Base-by-base conservation (phyloP, 2,329 filamentous ascomycete species). In the Epichloe elymi region DNA sequence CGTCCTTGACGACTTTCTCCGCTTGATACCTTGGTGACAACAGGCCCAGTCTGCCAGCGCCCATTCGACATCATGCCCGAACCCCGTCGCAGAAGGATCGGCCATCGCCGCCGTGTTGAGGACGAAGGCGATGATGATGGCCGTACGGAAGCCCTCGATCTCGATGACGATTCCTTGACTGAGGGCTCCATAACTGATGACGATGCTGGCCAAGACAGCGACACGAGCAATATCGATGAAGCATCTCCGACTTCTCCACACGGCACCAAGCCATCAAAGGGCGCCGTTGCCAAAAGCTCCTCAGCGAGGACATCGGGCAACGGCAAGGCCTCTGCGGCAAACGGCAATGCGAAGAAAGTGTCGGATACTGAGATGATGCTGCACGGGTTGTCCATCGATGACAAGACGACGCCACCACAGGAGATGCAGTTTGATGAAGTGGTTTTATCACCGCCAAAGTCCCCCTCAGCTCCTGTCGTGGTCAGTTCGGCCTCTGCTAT, bases 101-200 rank as follows among this genome's bases (percentile, higher is more conserved):
- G 80, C 63, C 79, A 79, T 59, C 79, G 83, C 61, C 80, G 83
- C 64, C 79, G 82, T 59, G 75, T 81, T 57, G 81, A 82, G 66
- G 82, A 86, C 61, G 83, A 86, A 63, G 82, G 76, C 58, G 83
- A 86, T 60, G 83, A 86, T 57, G 82, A 86, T 56, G 76, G 71
- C 57, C 74, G 73, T 54, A 71, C 67, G 48, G 77, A 79, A 53
- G 68, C 70, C 49, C 68, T 75, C 52, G 80, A 83, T 46, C 64
- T 78, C 39, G 80, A 83, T 58, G 80, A 85, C 58, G 81, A 85
- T 63, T 85, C 81, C 48, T 65, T 81, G 58, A 82, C 76, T 56
- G 82, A 85, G 53, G 80, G 77, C 57, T 84, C 82, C 52, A 67
- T 79, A 58, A 82, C 75, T 62, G 81, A 84, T 54, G 81, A 83